Evolutionary conservation across 2,329 filamentous ascomycete species (phyloP).

Genomic region (Verruconis gallopava): DNA sequence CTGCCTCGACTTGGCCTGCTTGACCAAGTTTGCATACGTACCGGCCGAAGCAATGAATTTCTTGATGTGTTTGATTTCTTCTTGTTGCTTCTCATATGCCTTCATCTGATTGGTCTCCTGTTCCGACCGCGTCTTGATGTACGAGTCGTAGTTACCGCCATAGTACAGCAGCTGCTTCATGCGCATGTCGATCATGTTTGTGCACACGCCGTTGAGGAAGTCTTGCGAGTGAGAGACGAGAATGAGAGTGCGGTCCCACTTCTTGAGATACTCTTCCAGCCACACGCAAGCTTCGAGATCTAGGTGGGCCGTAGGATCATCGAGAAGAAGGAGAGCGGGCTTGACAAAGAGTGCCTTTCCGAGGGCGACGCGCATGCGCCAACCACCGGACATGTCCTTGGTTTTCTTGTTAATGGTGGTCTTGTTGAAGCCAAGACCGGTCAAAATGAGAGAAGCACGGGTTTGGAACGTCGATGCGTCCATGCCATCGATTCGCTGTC

Average conservation of each 20-base stretch:
- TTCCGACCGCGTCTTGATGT: conserved; percentile 86
- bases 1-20: conserved; percentile 96
- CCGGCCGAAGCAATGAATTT: conserved; percentile 99
- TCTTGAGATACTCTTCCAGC: conserved; percentile 99
- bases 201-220: conserved; percentile 98
- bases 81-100: conserved; percentile 97
- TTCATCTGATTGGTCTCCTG: conserved; percentile 98
- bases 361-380: conserved; percentile 98
- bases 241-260: conserved; percentile 95
- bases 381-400: conserved; percentile 99
- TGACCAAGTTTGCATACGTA: conserved; percentile 98
- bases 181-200: conserved; percentile 98
- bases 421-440: conserved; percentile 99
- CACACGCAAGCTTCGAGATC: conserved; percentile 99
- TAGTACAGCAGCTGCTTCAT: conserved; percentile 84
- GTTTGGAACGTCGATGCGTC: conserved; percentile 95
- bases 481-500: conserved; percentile 93
- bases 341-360: conserved; percentile 98
- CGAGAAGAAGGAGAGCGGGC: conserved; percentile 86
- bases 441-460: conserved; percentile 89
- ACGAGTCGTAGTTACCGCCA: conserved; percentile 97
- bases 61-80: conserved; percentile 98
- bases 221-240: conserved; percentile 97
- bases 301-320: conserved; percentile 97
- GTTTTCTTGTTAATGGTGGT: conserved; percentile 96